Evolutionary conservation across 2,329 filamentous ascomycete species (phyloP).

Genomic region (Trichoderma oligosporum): DNA sequence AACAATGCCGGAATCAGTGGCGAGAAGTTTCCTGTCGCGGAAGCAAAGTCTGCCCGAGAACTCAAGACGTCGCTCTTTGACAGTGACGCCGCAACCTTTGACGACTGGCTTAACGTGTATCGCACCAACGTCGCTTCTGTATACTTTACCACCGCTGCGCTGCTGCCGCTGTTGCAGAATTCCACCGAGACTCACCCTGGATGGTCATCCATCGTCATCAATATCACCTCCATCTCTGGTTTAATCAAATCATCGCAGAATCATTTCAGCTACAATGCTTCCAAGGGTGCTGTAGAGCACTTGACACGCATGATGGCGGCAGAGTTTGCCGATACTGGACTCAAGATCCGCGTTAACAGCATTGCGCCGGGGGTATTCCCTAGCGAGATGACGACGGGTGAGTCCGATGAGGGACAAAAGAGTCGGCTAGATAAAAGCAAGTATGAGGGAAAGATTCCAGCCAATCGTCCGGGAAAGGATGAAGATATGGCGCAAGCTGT

Average conservation of each 20-base stretch:
- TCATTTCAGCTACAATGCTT: constrained; percentile 62
- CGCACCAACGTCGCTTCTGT: constrained; percentile 70
- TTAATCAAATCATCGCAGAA: constrained; percentile 60
- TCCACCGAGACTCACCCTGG: constrained; percentile 40
- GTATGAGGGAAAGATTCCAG: constrained; percentile 54
- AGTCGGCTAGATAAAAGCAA: constrained; percentile 54
- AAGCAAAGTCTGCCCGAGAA: constrained; percentile 41
- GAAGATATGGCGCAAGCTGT: constrained; percentile 68
- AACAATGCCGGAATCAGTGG: constrained; percentile 65
- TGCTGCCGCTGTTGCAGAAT: constrained; percentile 59
- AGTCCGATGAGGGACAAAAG: constrained; percentile 50
- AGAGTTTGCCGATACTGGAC: constrained; percentile 55
- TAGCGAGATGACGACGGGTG: constrained; percentile 65
- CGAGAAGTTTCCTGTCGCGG: constrained; percentile 40
- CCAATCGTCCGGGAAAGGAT: constrained; percentile 63
- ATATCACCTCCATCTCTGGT: constrained; percentile 65
- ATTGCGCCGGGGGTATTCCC: constrained; percentile 70
- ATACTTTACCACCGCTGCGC: constrained; percentile 61
- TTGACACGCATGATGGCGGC: constrained; percentile 60
- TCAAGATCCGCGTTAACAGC: constrained; percentile 65
- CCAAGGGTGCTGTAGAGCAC: constrained; percentile 63
- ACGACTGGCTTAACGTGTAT: constrained; percentile 70
- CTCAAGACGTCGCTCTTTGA: constrained; percentile 65
- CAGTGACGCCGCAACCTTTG: constrained; percentile 51
- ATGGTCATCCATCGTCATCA: constrained; percentile 60